Evolutionary conservation across 495 filamentous ascomycete species (phyloP), one percentile per base, ranked within the genome.

Genomic region (Platismatia glauca): DNA sequence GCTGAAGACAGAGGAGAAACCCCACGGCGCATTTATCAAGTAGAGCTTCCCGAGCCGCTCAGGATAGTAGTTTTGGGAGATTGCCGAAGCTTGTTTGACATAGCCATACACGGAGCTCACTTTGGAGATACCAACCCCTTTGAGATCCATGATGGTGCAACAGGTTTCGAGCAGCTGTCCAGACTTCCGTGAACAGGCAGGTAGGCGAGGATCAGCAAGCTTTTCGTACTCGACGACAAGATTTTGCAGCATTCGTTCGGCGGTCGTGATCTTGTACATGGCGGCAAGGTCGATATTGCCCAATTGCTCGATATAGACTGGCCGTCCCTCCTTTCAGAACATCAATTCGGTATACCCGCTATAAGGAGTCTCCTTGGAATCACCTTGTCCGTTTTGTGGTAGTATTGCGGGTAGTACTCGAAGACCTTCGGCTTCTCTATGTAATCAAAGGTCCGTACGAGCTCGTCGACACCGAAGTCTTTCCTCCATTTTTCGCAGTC

Each of bases 331-430:
- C 93, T 96, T 70, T 53, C 27, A 6, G 20, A 6, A 37, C 44
- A 53, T 59, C 44, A 63, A 24, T 29, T 46, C 22, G 18, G 15
- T n/a, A 24, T 27, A 3, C 44, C n/a, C 27, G 16, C 11, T 24
- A 29, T 43, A n/a, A 1, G 35, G 24, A 6, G 48, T 3, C 31
- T 33, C 27, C 1, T 33, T 34, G 34, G 58, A 67, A 75, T 35
- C 76, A 94, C 92, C 81, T 95, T 96, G 77, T 98, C 94, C 8
- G 90, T 98, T 79, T 95, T 96, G 82, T 98, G 94, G 75, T 98
- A 98, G 80, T 94, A 98, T 79, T 98, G 94, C 5, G 92, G 91
- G 74, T 98, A 98, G 80, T 88, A 97, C 73, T 93, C 77, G 78
- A 91, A 94, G 53, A 98, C 82, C 70, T 91, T 70, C 56, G 81